Conservation (phyloP, 176 grass and related monocot species). For the Metroxylon sagu region DNA sequence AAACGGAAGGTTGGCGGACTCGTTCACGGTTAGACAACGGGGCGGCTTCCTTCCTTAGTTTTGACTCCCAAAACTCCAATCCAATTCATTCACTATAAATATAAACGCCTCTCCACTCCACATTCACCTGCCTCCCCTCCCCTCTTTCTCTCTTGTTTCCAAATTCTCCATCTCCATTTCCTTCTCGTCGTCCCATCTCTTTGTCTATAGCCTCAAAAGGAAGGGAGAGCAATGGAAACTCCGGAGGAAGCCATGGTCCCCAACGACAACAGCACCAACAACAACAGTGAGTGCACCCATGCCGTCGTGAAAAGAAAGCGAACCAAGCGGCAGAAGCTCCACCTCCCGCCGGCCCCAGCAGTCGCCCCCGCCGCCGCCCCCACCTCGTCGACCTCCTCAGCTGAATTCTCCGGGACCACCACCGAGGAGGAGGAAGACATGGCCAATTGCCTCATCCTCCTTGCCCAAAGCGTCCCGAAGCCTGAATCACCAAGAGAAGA, state of each 20-base stretch:
- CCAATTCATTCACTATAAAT: background rate
- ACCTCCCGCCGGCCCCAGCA: too few species aligned
- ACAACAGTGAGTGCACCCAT: too few species aligned
- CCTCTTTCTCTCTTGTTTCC: too few species aligned
- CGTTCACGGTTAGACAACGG: background rate
- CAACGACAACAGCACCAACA: background rate
- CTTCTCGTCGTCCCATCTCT: too few species aligned
- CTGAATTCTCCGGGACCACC: conserved; percentile 5
- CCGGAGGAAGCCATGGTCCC: background rate
- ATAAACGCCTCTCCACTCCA: background rate
- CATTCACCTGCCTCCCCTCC: too few species aligned
- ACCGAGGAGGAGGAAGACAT: conserved; percentile 18
- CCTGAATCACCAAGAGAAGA: background rate
- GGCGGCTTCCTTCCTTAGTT: background rate
- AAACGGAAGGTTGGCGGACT: background rate
- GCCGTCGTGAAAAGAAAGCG: conserved; percentile 14
- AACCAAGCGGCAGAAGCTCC: conserved; percentile 7
- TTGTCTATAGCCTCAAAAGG: background rate
- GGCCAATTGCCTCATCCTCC: conserved; percentile 26
- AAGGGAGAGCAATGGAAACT: background rate
- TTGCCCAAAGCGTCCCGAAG: background rate
- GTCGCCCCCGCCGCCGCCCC: background rate
- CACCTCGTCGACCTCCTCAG: conserved; percentile 5
- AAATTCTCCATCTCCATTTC: too few species aligned
- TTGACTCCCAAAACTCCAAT: too few species aligned